Evolutionary conservation across 441 rosid genomes (phyloP).

Genomic region (Theobroma grandiflorum): DNA sequence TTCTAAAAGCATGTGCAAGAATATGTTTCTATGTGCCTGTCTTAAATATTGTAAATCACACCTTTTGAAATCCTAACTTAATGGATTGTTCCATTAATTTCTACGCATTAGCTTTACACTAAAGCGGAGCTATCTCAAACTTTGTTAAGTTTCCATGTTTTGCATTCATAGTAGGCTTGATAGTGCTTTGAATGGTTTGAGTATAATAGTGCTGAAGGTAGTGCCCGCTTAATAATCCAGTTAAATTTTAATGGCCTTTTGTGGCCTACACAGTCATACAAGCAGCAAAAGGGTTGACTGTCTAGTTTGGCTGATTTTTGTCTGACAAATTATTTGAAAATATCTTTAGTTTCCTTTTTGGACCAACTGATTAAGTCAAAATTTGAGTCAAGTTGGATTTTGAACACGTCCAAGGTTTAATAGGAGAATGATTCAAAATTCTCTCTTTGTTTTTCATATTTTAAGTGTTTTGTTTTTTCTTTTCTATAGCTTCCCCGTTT

Average conservation of each 20-base stretch:
- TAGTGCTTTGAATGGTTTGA: not conserved
- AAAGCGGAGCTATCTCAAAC: not conserved
- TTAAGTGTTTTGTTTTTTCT: not conserved
- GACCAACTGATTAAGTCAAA: not conserved
- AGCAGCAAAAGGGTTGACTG: conserved; percentile 7
- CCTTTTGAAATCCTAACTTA: not conserved
- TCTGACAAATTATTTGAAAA: not conserved
- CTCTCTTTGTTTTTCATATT: conserved; percentile 11
- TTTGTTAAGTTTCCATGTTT: not conserved
- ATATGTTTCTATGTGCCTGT: not conserved
- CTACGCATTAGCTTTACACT: not conserved
- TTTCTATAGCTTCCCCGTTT: not conserved
- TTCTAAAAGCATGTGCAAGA: conserved; percentile 1
- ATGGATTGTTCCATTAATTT: conserved; percentile 2
- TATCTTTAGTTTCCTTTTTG: not conserved
- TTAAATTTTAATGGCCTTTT: not conserved
- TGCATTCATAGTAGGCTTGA: not conserved
- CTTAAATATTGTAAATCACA: not conserved
- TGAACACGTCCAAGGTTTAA: not conserved
- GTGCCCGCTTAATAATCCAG: not conserved
- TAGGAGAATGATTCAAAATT: conserved; percentile 7
- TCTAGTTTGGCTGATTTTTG: not conserved
- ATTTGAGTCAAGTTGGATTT: not conserved
- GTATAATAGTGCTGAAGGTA: not conserved
- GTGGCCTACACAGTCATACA: not conserved